phyloP scores from a whole-genome alignment of 352 stramenopile genomes.

The Pythium coloratum region DNA sequence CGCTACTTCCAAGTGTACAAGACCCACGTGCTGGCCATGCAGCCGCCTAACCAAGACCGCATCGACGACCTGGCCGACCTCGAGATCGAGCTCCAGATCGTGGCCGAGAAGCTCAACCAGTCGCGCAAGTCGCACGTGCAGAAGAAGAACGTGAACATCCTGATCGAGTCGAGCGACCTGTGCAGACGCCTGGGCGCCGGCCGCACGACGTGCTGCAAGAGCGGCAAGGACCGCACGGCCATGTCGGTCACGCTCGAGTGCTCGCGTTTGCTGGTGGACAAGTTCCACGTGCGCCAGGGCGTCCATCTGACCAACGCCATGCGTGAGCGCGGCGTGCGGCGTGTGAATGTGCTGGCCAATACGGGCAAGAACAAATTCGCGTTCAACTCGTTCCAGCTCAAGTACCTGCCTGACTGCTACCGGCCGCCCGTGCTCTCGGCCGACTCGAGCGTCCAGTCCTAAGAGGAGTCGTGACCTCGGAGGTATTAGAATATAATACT shows the following conservation, averaged over 20 bases:
- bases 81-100: constrained; percentile 52
- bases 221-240: constrained; percentile 96
- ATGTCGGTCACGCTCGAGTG: constrained; percentile 98
- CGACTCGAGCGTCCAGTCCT: constrained; percentile 76
- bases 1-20: constrained; percentile 82
- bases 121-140: constrained; percentile 65
- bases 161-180: constrained; percentile 85
- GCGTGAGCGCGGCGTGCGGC: constrained; percentile 81
- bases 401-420: constrained; percentile 96
- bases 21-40: constrained; percentile 39
- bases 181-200: constrained; percentile 90
- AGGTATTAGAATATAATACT: too few relatives aligned
- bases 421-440: constrained; percentile 84
- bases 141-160: constrained; percentile 87
- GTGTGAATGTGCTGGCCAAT: constrained; percentile 84
- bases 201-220: constrained; percentile 96
- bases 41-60: constrained; percentile 19
- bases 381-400: constrained; percentile 97
- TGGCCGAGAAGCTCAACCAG: constrained; percentile 57
- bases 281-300: constrained; percentile 87
- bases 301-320: constrained; percentile 86
- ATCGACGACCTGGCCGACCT: constrained; percentile 48
- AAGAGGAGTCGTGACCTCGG: constrained; percentile 11
- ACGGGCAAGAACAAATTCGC: constrained; percentile 93
- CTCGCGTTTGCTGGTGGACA: constrained; percentile 87